A percentile compares a stretch with the other conserved stretches of the same genome.
Conservation (phyloP, 2,329 filamentous ascomycete genomes). For the Colletotrichum endophyticum region DNA sequence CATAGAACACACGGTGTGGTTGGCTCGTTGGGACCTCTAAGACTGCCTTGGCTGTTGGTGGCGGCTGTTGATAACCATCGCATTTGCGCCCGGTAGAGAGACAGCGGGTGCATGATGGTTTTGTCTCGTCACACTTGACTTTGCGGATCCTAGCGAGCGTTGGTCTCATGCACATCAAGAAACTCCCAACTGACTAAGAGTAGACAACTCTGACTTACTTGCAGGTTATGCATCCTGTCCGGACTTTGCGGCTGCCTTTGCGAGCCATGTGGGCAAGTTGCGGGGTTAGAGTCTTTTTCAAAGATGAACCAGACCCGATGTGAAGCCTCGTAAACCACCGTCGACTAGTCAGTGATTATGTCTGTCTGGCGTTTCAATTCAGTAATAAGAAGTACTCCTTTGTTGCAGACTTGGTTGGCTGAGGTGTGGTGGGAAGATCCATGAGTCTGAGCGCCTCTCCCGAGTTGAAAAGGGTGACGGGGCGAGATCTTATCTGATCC, state of each 20-base stretch:
- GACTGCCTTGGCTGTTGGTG: conserved; percentile 24
- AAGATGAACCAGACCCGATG: background rate
- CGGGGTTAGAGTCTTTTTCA: background rate
- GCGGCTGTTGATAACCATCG: conserved; percentile 52
- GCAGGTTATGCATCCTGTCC: conserved; percentile 59
- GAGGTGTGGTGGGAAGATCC: background rate
- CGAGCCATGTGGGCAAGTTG: conserved; percentile 26
- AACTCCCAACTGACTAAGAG: background rate
- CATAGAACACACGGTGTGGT: conserved; percentile 7
- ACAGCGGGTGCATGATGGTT: conserved; percentile 58
- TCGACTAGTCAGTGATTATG: background rate
- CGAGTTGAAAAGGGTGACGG: background rate
- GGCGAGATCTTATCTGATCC: conserved; percentile 1
- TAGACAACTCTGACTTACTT: conserved; percentile 42
- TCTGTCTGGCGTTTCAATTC: background rate
- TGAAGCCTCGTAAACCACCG: background rate
- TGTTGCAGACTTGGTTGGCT: background rate
- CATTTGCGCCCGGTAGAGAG: conserved; percentile 61
- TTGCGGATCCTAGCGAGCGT: conserved; percentile 49
- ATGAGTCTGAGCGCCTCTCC: background rate
- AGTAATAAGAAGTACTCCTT: background rate
- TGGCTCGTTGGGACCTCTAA: conserved; percentile 17
- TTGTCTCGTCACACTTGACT: conserved; percentile 63
- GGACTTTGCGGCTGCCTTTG: conserved; percentile 50
- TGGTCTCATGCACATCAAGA: background rate